Base-by-base conservation (phyloP, 1,139 yeast species). In the Geotrichum fermentans region DNA sequence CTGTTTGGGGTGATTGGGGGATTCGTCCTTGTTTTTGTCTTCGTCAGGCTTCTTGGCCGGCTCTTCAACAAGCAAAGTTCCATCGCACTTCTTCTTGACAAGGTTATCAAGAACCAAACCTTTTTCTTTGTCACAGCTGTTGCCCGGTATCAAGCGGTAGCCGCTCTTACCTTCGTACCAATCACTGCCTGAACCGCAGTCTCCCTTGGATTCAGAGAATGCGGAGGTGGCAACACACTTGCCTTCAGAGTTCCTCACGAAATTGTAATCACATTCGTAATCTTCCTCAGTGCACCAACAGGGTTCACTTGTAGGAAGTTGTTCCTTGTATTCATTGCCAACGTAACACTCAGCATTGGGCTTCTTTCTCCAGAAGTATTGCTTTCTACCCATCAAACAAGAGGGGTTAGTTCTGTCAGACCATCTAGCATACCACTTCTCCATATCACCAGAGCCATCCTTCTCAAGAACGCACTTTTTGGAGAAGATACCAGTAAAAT, bases 371-470 rank as follows among this genome's bases (percentile, higher is more conserved):
- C 61, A 68, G 61, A 80, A 83, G 51, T 72, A 76, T 58, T 84
- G 89, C 57, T 73, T 77, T 52, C 79, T 86, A 7, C 97, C 97
- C 71, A 78, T 76, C 33, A 85, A 70, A 69, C 96, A 89, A 13
- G 72, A 59, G 1, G 86, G 86, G 4, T 73, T 67, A 4, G 73
- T 69, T 6, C 53, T 46, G n/a, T 73, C 69, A 2, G 74, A 73
- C 36, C 73, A 68, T 58, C 88, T 72, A 0, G 86, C 83, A 53
- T 72, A 73, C 73, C 87, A 76, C n/a, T 73, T 74, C 66, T 88
- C 96, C 59, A 81, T 73, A 62, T 88, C 96, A 7, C 65, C 62
- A 1, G 67, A 66, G 1, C 63, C 66, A 65, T 94, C 85, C 4
- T 69, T 73, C 47, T 70, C 70, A 28, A 55, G 43, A 13, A 48